Evolutionary conservation across 2,329 filamentous ascomycete genomes (phyloP).

Genomic region (Fusarium albosuccineum): DNA sequence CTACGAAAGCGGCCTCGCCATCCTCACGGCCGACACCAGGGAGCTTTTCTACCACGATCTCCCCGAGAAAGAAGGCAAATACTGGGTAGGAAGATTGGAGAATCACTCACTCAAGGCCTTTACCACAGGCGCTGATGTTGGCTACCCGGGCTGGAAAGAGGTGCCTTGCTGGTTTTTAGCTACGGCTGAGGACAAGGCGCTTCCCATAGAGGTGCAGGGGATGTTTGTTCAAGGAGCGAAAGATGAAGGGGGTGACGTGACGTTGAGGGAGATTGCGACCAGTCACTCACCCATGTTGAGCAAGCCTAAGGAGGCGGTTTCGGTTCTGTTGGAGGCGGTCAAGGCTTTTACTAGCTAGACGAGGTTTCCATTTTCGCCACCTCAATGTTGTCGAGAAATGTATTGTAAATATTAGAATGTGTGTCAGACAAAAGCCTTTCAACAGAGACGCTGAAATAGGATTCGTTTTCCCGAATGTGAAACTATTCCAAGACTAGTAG

Average conservation of each 20-base stretch:
- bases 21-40: slow-evolving; percentile 52
- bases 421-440: too few species aligned
- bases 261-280: slow-evolving; percentile 56
- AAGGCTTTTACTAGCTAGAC: slow-evolving; percentile 24
- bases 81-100: slow-evolving; percentile 57
- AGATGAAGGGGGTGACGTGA: slow-evolving; percentile 53
- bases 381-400: too few species aligned
- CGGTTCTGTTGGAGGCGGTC: slow-evolving; percentile 50
- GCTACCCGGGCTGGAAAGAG: slow-evolving; percentile 62
- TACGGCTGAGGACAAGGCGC: slow-evolving; percentile 56
- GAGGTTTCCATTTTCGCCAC: not conserved
- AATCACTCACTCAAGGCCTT: slow-evolving; percentile 58
- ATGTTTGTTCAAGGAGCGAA: slow-evolving; percentile 55
- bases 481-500: too few species aligned
- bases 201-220: slow-evolving; percentile 57
- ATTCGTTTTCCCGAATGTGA: too few species aligned
- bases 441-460: too few species aligned
- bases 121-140: slow-evolving; percentile 58
- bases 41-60: slow-evolving; percentile 66
- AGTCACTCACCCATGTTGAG: slow-evolving; percentile 66
- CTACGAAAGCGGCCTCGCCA: slow-evolving; percentile 56
- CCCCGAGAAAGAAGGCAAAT: slow-evolving; percentile 55
- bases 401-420: too few species aligned
- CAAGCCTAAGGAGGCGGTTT: slow-evolving; percentile 54
- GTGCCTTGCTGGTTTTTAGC: slow-evolving; percentile 62